Conservation (phyloP, 768 basidiomycete genomes). For the Royoungia palumana region DNA sequence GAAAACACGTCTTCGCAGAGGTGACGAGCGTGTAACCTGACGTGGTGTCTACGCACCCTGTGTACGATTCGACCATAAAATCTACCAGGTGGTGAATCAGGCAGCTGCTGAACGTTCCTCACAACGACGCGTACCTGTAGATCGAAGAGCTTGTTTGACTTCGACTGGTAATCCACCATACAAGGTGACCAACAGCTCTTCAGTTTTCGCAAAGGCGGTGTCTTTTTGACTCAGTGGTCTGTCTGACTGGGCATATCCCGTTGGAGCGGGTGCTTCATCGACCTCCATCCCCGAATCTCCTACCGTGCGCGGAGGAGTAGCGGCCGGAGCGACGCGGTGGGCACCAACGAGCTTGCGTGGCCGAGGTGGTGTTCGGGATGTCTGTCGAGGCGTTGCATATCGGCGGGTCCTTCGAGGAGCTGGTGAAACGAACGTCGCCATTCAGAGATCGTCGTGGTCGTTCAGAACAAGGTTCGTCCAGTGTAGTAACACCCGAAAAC, state of each 20-base stretch:
- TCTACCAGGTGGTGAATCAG: constrained; percentile 40
- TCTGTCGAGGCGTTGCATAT: constrained; percentile 26
- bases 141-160: constrained; percentile 66
- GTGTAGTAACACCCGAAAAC: constrained; percentile 10
- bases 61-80: constrained; percentile 63
- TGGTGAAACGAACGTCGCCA: constrained; percentile 58
- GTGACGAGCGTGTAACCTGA: constrained; percentile 75
- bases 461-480: neutral
- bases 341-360: constrained; percentile 25
- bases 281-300: constrained; percentile 63
- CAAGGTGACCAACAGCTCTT: constrained; percentile 63
- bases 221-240: constrained; percentile 31
- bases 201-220: constrained; percentile 64
- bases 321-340: constrained; percentile 16
- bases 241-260: constrained; percentile 39
- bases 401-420: constrained; percentile 50
- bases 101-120: neutral
- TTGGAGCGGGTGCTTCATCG: constrained; percentile 48
- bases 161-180: constrained; percentile 71
- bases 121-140: constrained; percentile 46
- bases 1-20: constrained; percentile 72
- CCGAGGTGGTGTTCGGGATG: constrained; percentile 25
- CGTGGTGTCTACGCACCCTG: constrained; percentile 64
- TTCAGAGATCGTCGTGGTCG: constrained; percentile 9
- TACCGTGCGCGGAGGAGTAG: constrained; percentile 32